phyloP scores from a whole-genome alignment of 768 basidiomycete species.

The Amyloporia xantha region DNA sequence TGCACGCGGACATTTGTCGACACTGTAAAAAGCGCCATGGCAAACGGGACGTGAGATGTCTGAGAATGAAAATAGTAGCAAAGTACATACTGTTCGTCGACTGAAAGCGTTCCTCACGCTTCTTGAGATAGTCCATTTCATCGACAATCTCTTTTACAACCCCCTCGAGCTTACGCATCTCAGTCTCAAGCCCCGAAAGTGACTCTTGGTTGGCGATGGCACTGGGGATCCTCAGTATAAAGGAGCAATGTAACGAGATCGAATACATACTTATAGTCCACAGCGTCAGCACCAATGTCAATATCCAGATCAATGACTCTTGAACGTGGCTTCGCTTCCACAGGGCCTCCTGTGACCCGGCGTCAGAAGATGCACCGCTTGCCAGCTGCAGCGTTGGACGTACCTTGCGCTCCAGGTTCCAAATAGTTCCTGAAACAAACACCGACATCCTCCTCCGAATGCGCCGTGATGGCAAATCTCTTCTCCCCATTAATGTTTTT shows the following conservation, averaged over 20 bases:
- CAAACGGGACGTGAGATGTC: not conserved
- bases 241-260: not conserved
- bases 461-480: constrained; percentile 88
- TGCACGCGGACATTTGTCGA: constrained; percentile 91
- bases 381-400: not conserved
- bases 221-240: constrained; percentile 33
- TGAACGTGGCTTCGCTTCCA: constrained; percentile 42
- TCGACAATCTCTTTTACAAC: constrained; percentile 92
- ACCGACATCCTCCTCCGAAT: constrained; percentile 89
- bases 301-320: constrained; percentile 89
- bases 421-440: constrained; percentile 89
- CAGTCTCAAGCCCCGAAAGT: constrained; percentile 89
- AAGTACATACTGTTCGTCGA: constrained; percentile 71
- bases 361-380: not conserved
- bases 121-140: constrained; percentile 87
- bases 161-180: constrained; percentile 97
- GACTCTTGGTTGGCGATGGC: constrained; percentile 99
- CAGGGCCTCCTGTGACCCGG: constrained; percentile 30
- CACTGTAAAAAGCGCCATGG: constrained; percentile 41
- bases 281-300: constrained; percentile 96
- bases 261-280: constrained; percentile 96
- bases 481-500: constrained; percentile 85
- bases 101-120: constrained; percentile 83
- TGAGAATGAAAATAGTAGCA: not conserved
- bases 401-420: constrained; percentile 54